These are phyloP conservation scores for Calonectria henricotiae DNA, from an alignment of 2,329 filamentous ascomycete genomes.

Conservation along the genomic window DNA sequence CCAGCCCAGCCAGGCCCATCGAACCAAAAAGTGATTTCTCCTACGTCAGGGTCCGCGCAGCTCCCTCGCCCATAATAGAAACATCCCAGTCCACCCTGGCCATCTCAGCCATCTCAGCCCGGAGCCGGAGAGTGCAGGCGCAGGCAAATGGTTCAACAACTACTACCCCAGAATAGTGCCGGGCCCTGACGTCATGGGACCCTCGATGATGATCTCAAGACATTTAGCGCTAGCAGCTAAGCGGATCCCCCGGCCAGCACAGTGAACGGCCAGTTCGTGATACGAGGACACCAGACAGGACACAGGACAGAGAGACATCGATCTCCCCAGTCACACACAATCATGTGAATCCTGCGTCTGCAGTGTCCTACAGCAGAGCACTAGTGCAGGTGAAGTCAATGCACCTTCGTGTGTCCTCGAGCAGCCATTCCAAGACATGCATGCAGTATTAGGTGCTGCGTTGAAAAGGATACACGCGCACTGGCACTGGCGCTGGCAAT, in stretches of 20 bases:
- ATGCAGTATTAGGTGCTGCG: not conserved
- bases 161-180: slow-evolving; percentile 49
- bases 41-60: slow-evolving; percentile 26
- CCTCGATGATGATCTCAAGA: slow-evolving; percentile 49
- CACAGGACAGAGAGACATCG: not conserved
- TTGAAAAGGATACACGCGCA: not conserved
- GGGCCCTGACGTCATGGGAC: slow-evolving; percentile 48
- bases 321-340: slow-evolving; percentile 18
- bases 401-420: not conserved
- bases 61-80: slow-evolving; percentile 1
- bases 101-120: not conserved
- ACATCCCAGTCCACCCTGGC: not conserved
- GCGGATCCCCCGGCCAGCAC: slow-evolving; percentile 23
- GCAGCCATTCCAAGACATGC: slow-evolving; percentile 13
- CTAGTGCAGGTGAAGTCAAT: slow-evolving; percentile 13
- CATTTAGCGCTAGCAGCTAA: slow-evolving; percentile 39
- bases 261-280: slow-evolving; percentile 28
- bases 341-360: slow-evolving; percentile 19
- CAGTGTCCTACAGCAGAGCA: slow-evolving; percentile 1
- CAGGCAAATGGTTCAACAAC: not conserved
- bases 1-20: slow-evolving; percentile 1
- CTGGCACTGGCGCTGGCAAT: not conserved
- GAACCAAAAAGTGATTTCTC: not conserved
- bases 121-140: not conserved
- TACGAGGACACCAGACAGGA: slow-evolving; percentile 8